Evolutionary conservation across 208 protist genomes (phyloP), one percentile per base, ranked within the genome.

Genomic region (Novymonas esmeraldas): DNA sequence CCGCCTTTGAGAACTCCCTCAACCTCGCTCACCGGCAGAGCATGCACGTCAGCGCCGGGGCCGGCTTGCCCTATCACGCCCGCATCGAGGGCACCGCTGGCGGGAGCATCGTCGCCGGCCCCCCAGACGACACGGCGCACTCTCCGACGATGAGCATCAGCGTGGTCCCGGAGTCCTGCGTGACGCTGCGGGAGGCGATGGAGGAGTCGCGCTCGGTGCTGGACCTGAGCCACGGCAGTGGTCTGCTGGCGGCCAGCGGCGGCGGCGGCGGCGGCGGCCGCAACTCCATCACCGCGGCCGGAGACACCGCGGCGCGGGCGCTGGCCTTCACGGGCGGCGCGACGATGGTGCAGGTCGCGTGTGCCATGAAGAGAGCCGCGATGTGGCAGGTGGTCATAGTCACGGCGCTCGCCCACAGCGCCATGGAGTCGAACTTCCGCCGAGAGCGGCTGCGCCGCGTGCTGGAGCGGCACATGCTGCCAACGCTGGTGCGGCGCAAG

Each of bases 321-420:
- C 34, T 69, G 6, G 26, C 54, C 3, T 36, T 69, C 9, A 58
- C 36, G 14, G 55, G 73, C 11, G 59, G 59, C 11, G 72, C 73
- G 18, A 78, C 54, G 60, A 87, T 89, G 69, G 73, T 92, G 41
- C 61, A 59, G 14, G 24, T 85, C 51, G 87, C 87, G 6, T 48
- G 74, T 28, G 62, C 73, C 18, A 62, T 96, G 61, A 96, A 96
- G 78, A 78, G 88, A 1, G 88, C 79, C 45, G 75, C 78, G 48
- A 93, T 93, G 86, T 96, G 91, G 88, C 71, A 85, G 69, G 69
- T 77, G 18, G 63, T 90, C 14, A 65, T 93, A 26, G 63, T 76
- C 2, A 71, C 76, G 16, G 73, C 67, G 33, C 56, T 91, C 3
- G 70, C 73, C 0, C 73, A 87, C 29, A 33, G 59, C 3, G 50